These are phyloP conservation scores for Discostella pseudostelligera DNA, from an alignment of 108 stramenopile species.

Conservation along the genomic window DNA sequence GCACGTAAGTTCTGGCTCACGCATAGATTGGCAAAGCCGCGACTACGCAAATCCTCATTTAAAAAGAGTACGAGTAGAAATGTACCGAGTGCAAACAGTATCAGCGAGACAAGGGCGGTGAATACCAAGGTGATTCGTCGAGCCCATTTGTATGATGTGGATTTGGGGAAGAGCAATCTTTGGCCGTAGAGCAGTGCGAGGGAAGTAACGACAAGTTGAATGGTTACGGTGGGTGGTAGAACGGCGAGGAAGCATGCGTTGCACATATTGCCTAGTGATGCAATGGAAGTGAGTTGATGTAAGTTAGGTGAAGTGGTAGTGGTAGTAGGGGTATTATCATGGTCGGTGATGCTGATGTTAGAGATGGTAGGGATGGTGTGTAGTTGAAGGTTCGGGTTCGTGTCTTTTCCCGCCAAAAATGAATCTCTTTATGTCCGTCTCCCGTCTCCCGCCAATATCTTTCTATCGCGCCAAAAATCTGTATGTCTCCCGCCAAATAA, in stretches of 20 bases:
- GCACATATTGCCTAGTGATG: neutral
- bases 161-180: constrained; percentile 21
- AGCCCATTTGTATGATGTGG: constrained; percentile 32
- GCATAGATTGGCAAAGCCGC: constrained; percentile 29
- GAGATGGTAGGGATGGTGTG: no score
- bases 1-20: constrained; percentile 23
- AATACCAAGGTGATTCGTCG: constrained; percentile 24
- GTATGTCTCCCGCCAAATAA: no score
- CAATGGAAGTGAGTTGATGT: no score
- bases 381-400: no score
- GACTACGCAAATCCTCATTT: constrained; percentile 24
- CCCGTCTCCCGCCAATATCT: no score
- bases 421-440: no score
- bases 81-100: constrained; percentile 14
- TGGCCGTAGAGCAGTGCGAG: constrained; percentile 32
- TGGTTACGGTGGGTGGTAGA: constrained; percentile 18
- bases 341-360: no score
- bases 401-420: no score
- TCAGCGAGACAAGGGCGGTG: constrained; percentile 18
- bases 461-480: no score
- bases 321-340: no score
- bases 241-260: constrained; percentile 30
- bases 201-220: constrained; percentile 34
- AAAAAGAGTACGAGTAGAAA: constrained; percentile 19
- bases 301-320: no score